Percentiles rank a stretch among this genome's conserved stretches.
These are phyloP conservation scores for Pleurotus tuber-regium DNA, from an alignment of 768 basidiomycete species.

Conservation along the genomic window DNA sequence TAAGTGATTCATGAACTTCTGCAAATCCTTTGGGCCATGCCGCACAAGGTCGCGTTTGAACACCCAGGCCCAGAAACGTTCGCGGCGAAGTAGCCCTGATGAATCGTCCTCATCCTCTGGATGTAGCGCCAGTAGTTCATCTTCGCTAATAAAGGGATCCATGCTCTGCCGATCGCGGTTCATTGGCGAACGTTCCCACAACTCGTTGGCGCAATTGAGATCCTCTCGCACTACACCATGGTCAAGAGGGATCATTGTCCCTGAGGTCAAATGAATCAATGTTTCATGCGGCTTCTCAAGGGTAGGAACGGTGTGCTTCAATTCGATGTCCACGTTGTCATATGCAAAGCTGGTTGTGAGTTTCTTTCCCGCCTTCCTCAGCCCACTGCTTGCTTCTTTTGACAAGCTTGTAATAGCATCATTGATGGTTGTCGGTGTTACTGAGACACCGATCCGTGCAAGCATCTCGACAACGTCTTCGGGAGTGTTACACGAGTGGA, in stretches of 20 bases:
- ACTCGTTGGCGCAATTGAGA: constrained; percentile 27
- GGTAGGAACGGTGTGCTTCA: constrained; percentile 27
- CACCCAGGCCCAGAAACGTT: constrained; percentile 27
- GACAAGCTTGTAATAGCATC: constrained; percentile 22
- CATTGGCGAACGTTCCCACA: constrained; percentile 28
- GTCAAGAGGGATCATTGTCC: constrained; percentile 24
- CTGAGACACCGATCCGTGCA: constrained; percentile 26
- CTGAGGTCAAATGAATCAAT: constrained; percentile 33
- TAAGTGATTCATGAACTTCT: constrained; percentile 15
- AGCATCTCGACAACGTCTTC: constrained; percentile 26
- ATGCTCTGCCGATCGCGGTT: constrained; percentile 18
- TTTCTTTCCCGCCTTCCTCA: constrained; percentile 21
- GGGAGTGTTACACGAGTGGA: constrained; percentile 23
- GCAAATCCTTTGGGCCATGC: constrained; percentile 24
- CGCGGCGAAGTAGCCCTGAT: constrained; percentile 18
- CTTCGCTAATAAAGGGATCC: constrained; percentile 10
- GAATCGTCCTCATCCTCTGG: constrained; percentile 13
- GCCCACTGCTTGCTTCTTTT: constrained; percentile 13
- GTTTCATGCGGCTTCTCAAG: constrained; percentile 23
- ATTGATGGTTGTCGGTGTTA: constrained; percentile 24
- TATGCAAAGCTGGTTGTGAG: constrained; percentile 30
- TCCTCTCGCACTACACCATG: constrained; percentile 21
- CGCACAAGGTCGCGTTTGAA: constrained; percentile 23
- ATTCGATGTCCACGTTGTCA: constrained; percentile 42
- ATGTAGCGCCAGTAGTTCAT: constrained; percentile 19